Percentiles rank a stretch among this genome's conserved stretches.
phyloP scores from a whole-genome alignment of 2,329 filamentous ascomycete genomes.

The Raffaelea deltoideospora region DNA sequence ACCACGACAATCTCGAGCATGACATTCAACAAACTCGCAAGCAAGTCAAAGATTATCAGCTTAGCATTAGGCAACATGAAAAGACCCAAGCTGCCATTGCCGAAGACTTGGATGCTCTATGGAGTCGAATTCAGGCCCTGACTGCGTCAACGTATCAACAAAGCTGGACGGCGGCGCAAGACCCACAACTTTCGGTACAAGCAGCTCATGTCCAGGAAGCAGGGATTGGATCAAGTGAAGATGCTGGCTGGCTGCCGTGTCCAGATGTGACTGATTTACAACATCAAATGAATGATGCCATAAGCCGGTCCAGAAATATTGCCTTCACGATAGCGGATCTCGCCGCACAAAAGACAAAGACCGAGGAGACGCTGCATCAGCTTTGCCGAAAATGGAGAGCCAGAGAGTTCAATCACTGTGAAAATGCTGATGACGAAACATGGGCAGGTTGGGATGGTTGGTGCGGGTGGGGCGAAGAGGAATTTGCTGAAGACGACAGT shows the following conservation, averaged over 20 bases:
- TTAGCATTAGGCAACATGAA: no score
- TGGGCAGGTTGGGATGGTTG: conserved; percentile 5
- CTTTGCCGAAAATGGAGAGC: conserved; percentile 3
- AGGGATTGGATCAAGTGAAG: no score
- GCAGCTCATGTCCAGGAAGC: no score
- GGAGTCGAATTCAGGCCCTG: background rate
- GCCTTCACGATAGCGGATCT: background rate
- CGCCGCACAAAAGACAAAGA: background rate
- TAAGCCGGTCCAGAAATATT: background rate
- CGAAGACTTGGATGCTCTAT: background rate
- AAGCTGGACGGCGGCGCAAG: no score
- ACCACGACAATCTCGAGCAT: conserved; percentile 1
- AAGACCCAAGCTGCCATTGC: background rate
- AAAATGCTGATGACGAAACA: background rate
- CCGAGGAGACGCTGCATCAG: background rate
- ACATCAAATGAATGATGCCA: background rate
- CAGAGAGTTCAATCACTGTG: conserved; percentile 1
- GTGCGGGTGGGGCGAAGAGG: conserved; percentile 6
- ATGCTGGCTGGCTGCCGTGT: no score
- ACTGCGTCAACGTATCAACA: background rate
- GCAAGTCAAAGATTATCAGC: conserved; percentile 1
- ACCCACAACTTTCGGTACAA: no score
- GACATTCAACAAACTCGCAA: conserved; percentile 4
- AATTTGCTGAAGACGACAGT: no score
- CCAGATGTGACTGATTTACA: no score